Conservation (phyloP, 768 basidiomycete species). For the Russula ochroleuca region DNA sequence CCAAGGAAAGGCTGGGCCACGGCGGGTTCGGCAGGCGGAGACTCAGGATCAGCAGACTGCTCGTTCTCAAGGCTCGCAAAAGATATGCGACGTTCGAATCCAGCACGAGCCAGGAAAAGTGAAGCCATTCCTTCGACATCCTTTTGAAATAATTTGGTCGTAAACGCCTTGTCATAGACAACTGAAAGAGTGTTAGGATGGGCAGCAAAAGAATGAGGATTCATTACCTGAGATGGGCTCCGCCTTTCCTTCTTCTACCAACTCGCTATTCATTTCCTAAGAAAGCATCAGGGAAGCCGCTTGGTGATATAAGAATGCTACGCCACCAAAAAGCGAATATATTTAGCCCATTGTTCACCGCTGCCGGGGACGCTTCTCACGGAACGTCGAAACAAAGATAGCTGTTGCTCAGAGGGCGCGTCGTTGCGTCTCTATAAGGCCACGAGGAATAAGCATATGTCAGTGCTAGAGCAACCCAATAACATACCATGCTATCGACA, state of each 20-base stretch:
- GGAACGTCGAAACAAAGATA: slow-evolving; percentile 50
- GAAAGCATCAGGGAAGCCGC: slow-evolving; percentile 1
- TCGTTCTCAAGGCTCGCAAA: slow-evolving; percentile 8
- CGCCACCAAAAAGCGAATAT: slow-evolving; percentile 65
- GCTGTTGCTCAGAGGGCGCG: slow-evolving; percentile 41
- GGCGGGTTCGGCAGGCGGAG: slow-evolving; percentile 1
- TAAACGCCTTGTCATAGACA: slow-evolving; percentile 23
- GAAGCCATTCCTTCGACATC: slow-evolving; percentile 26
- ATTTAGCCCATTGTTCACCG: slow-evolving; percentile 75
- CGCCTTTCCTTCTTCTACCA: slow-evolving; percentile 20
- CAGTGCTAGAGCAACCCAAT: background rate
- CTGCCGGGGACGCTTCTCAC: slow-evolving; percentile 68
- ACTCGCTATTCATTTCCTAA: slow-evolving; percentile 7
- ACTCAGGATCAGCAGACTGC: background rate
- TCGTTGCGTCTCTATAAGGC: slow-evolving; percentile 43
- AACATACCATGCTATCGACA: slow-evolving; percentile 60
- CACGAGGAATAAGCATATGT: background rate
- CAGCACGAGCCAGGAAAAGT: slow-evolving; percentile 24
- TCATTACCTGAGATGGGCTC: slow-evolving; percentile 22
- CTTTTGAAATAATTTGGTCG: slow-evolving; percentile 22
- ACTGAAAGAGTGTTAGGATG: slow-evolving; percentile 5
- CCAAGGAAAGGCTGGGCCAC: slow-evolving; percentile 29
- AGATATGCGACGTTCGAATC: slow-evolving; percentile 24
- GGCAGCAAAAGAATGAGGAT: background rate
- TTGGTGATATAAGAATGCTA: background rate